These are phyloP conservation scores for Pleurotus platypus DNA, from an alignment of 768 basidiomycete genomes.

Conservation along the genomic window DNA sequence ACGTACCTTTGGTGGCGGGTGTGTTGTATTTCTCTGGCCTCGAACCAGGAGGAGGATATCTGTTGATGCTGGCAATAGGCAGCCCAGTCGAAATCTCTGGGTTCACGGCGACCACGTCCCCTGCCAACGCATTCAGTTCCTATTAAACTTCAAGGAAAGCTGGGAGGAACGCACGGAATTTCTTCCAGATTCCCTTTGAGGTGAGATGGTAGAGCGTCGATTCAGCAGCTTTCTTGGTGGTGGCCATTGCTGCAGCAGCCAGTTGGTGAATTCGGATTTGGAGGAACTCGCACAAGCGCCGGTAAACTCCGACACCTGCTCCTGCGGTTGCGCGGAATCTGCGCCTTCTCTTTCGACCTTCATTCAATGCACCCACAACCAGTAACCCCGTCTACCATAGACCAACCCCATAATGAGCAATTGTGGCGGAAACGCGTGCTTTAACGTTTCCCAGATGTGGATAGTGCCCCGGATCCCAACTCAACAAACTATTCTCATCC, in stretches of 20 bases:
- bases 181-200: conserved; percentile 95
- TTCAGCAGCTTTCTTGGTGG: conserved; percentile 78
- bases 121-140: conserved; percentile 33
- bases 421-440: too few relatives aligned
- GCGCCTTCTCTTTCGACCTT: not conserved
- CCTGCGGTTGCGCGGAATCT: not conserved
- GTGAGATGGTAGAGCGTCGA: conserved; percentile 87
- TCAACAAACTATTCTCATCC: too few relatives aligned
- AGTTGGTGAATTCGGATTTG: conserved; percentile 4
- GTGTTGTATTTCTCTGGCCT: conserved; percentile 83
- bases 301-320: conserved; percentile 1
- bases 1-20: conserved; percentile 81
- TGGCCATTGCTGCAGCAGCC: conserved; percentile 47
- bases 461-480: too few relatives aligned
- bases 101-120: conserved; percentile 80
- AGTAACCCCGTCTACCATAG: too few relatives aligned
- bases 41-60: conserved; percentile 87
- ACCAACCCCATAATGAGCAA: too few relatives aligned
- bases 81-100: conserved; percentile 91
- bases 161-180: conserved; percentile 62
- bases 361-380: not conserved
- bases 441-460: too few relatives aligned
- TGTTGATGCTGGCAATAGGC: conserved; percentile 66
- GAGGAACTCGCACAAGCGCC: conserved; percentile 1
- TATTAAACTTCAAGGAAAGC: not conserved